Percentiles rank a stretch among this genome's conserved stretches.
Evolutionary conservation across 441 rosid species (phyloP).

Genomic region (Dalechampia spathulata): DNA sequence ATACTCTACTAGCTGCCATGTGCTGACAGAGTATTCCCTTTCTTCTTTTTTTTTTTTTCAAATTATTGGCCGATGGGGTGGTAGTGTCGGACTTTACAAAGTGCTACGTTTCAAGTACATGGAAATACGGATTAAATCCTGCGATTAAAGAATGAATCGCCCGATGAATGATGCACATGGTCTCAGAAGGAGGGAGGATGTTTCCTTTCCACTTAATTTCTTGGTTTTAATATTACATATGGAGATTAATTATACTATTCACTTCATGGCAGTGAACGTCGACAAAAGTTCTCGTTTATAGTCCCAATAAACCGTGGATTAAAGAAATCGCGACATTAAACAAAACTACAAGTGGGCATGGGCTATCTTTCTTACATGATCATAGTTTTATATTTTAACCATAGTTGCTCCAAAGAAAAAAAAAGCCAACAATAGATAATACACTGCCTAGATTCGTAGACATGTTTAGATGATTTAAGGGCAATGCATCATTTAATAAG

Average conservation of each 20-base stretch:
- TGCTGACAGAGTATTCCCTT: background rate
- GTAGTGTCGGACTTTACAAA: slow-evolving; percentile 5
- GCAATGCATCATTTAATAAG: background rate
- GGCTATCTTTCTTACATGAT: background rate
- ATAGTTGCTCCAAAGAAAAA: too few relatives aligned
- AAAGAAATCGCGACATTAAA: background rate
- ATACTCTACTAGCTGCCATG: background rate
- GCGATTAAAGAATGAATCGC: slow-evolving; percentile 14
- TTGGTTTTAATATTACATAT: slow-evolving; percentile 2
- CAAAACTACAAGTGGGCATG: slow-evolving; percentile 11
- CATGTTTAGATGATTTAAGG: background rate
- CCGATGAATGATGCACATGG: slow-evolving; percentile 26
- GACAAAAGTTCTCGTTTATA: background rate
- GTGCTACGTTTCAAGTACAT: slow-evolving; percentile 22
- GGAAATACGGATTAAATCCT: slow-evolving; percentile 23
- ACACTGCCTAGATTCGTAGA: slow-evolving; percentile 1
- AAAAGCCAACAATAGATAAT: background rate
- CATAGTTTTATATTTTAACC: too few relatives aligned
- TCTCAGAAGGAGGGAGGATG: slow-evolving; percentile 25
- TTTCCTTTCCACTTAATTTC: slow-evolving; percentile 21
- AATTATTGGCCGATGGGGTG: background rate
- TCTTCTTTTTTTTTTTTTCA: background rate
- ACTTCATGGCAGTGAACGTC: background rate
- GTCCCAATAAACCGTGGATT: slow-evolving; percentile 10
- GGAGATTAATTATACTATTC: background rate